A percentile compares a stretch with the other conserved stretches of the same genome.
Evolutionary conservation across 2,329 filamentous ascomycete genomes (phyloP).

Genomic region (Monosporascus sp.): DNA sequence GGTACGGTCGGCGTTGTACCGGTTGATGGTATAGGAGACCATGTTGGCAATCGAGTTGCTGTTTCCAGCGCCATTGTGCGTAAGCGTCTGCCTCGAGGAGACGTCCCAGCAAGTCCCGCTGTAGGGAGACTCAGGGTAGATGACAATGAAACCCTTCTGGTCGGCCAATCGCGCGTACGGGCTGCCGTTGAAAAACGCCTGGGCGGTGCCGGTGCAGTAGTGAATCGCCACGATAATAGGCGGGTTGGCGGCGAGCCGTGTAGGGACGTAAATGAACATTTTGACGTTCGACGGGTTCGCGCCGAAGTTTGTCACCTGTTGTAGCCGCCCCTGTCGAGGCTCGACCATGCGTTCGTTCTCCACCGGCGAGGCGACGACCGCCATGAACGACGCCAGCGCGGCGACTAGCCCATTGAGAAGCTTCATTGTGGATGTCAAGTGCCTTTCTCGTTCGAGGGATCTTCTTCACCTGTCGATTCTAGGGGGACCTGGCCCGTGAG

Average conservation of each 20-base stretch:
- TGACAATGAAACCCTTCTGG: constrained; percentile 40
- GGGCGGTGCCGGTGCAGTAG: constrained; percentile 47
- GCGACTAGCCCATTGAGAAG: neutral
- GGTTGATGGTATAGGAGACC: constrained; percentile 48
- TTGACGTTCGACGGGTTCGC: constrained; percentile 34
- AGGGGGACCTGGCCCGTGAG: no score
- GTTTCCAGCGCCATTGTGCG: constrained; percentile 52
- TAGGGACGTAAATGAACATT: constrained; percentile 41
- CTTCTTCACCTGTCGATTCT: neutral
- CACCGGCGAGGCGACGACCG: neutral
- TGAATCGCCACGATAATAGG: constrained; percentile 47
- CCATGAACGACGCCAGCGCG: neutral
- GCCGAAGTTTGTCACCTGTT: constrained; percentile 23
- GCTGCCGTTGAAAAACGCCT: constrained; percentile 41
- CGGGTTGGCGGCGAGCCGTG: constrained; percentile 32
- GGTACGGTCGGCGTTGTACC: constrained; percentile 45
- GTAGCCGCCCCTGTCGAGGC: constrained; percentile 2
- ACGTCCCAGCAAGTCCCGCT: constrained; percentile 48
- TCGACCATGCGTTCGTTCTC: neutral
- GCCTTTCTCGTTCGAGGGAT: neutral
- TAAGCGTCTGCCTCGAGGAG: constrained; percentile 39
- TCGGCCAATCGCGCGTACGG: constrained; percentile 41
- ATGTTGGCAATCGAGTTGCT: constrained; percentile 53
- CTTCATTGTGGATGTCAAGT: neutral
- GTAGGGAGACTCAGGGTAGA: constrained; percentile 51